Percentiles rank a stretch among this genome's conserved stretches.
Evolutionary conservation across 345 rosid species (phyloP).

Genomic region (Kernera saxatilis): DNA sequence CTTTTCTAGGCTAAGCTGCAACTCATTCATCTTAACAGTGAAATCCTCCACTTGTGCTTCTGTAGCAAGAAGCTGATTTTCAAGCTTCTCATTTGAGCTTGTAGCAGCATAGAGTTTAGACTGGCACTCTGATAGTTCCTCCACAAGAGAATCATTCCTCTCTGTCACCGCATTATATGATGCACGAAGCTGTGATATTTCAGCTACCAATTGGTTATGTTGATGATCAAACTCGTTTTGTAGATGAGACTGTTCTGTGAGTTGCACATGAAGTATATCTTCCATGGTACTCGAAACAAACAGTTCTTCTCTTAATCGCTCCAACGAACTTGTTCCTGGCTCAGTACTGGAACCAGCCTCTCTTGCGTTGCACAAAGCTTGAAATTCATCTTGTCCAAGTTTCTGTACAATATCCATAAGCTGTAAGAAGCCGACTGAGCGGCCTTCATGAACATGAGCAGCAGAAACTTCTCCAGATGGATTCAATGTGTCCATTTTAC

Average conservation of each 20-base stretch:
- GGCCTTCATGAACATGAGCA: slow-evolving; percentile 28
- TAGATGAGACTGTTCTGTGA: slow-evolving; percentile 51
- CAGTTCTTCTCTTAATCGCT: slow-evolving; percentile 57
- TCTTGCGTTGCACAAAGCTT: slow-evolving; percentile 44
- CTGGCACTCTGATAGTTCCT: slow-evolving; percentile 54
- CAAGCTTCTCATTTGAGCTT: slow-evolving; percentile 42
- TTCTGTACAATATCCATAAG: slow-evolving; percentile 42
- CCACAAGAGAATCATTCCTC: slow-evolving; percentile 39
- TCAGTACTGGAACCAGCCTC: slow-evolving; percentile 27
- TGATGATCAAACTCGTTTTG: slow-evolving; percentile 41
- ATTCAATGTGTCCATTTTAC: slow-evolving; percentile 16
- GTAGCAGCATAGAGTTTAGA: slow-evolving; percentile 48
- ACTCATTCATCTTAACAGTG: slow-evolving; percentile 41
- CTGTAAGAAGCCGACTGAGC: slow-evolving; percentile 38
- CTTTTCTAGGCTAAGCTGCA: slow-evolving; percentile 56
- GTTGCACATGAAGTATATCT: slow-evolving; percentile 54
- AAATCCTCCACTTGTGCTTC: slow-evolving; percentile 49
- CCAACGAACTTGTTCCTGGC: slow-evolving; percentile 34
- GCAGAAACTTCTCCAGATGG: slow-evolving; percentile 20
- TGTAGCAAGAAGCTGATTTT: slow-evolving; percentile 40
- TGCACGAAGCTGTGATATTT: slow-evolving; percentile 41
- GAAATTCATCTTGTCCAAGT: slow-evolving; percentile 55
- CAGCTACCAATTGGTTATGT: slow-evolving; percentile 38
- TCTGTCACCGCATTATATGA: slow-evolving; percentile 36
- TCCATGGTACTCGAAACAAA: slow-evolving; percentile 44